A percentile compares a stretch with the other conserved stretches of the same genome.
phyloP scores from a whole-genome alignment of 2,329 filamentous ascomycete species.

The Cladosporium sphaerospermum region DNA sequence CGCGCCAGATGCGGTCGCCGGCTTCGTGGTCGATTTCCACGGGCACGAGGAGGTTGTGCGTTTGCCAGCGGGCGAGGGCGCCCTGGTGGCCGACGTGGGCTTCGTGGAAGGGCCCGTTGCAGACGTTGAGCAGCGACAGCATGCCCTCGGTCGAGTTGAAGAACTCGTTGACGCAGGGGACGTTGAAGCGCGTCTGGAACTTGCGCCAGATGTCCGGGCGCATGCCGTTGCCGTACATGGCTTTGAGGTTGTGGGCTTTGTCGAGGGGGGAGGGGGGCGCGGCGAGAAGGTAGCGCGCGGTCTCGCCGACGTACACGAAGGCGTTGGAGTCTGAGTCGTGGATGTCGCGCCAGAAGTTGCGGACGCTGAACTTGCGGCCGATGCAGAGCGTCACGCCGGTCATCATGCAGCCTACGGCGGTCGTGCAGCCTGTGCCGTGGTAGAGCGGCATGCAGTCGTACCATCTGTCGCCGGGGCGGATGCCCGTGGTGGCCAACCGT shows the following conservation, averaged over 20 bases:
- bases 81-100: conserved; percentile 68
- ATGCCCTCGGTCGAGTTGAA: conserved; percentile 73
- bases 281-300: conserved; percentile 65
- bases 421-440: conserved; percentile 65
- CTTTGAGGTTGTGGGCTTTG: conserved; percentile 51
- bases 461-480: conserved; percentile 53
- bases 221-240: conserved; percentile 62
- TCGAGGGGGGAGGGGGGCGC: conserved; percentile 59
- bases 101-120: conserved; percentile 53
- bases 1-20: conserved; percentile 55
- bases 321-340: conserved; percentile 61
- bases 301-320: conserved; percentile 75
- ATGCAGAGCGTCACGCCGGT: conserved; percentile 55
- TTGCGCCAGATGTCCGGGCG: conserved; percentile 62
- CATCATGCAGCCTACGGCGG: conserved; percentile 50
- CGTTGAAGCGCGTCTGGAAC: conserved; percentile 58
- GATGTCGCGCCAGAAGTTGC: conserved; percentile 66
- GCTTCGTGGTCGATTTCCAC: conserved; percentile 64
- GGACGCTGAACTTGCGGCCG: conserved; percentile 61
- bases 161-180: conserved; percentile 62
- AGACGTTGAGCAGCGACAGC: conserved; percentile 45
- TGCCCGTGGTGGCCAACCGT: conserved; percentile 31
- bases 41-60: conserved; percentile 54
- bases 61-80: conserved; percentile 48
- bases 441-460: conserved; percentile 75